Evolutionary conservation across 306 rosid genomes (phyloP).

Genomic region (Gynostemma pentaphyllum): DNA sequence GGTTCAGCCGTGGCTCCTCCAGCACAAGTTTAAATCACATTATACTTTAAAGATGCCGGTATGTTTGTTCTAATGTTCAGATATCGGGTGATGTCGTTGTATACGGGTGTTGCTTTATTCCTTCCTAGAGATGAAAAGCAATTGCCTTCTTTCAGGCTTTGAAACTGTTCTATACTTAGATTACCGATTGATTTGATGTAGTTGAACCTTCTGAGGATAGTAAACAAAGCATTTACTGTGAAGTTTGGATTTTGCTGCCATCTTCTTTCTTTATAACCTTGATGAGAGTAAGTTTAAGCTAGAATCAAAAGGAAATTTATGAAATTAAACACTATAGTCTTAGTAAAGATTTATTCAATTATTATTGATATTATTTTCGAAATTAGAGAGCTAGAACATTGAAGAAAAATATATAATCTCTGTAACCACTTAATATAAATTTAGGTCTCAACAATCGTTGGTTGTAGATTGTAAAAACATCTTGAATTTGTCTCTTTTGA

Average conservation of each 20-base stretch:
- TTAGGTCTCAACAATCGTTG: too few species aligned
- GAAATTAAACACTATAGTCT: background rate
- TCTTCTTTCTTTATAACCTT: too few species aligned
- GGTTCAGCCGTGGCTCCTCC: slow-evolving; percentile 30
- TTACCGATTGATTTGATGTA: too few species aligned
- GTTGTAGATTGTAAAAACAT: too few species aligned
- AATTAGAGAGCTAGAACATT: too few species aligned
- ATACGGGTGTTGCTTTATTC: background rate
- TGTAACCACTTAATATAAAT: too few species aligned
- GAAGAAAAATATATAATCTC: too few species aligned
- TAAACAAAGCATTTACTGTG: background rate
- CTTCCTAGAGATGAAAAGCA: background rate
- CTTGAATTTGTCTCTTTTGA: too few species aligned
- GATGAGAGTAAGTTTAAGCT: too few species aligned
- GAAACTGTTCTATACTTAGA: background rate
- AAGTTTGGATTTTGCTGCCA: too few species aligned
- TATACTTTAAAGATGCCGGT: background rate
- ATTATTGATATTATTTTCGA: background rate
- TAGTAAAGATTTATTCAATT: background rate
- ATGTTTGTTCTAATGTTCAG: background rate
- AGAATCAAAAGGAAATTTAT: too few species aligned
- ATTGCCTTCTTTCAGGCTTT: background rate
- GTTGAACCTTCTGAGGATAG: background rate
- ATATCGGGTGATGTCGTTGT: background rate
- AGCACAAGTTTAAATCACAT: slow-evolving; percentile 11